phyloP scores from a whole-genome alignment of 441 rosid species.

The Croton laevigatus region DNA sequence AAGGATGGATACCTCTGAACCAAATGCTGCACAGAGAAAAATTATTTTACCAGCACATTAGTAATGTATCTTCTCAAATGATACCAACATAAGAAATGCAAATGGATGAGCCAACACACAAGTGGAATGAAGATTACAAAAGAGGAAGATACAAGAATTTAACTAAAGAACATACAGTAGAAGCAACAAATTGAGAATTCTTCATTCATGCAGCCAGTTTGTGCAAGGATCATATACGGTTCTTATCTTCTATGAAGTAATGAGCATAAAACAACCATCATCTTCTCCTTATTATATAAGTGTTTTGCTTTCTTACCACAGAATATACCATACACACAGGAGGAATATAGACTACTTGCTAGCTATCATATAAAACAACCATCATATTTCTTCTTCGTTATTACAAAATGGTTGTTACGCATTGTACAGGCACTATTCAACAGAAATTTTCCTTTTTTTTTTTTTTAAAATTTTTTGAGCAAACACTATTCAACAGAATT shows the following conservation, averaged over 20 bases:
- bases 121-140: background rate
- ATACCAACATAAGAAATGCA: slow-evolving; percentile 9
- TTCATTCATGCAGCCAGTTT: slow-evolving; percentile 16
- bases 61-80: background rate
- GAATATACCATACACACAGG: background rate
- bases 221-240: background rate
- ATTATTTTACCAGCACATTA: slow-evolving; percentile 17
- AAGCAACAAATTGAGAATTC: background rate
- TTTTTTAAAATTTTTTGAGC: too few relatives aligned
- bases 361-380: too few relatives aligned
- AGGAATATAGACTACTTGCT: background rate
- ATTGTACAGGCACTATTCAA: background rate
- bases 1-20: slow-evolving; percentile 84
- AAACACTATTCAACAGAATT: background rate
- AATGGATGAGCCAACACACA: slow-evolving; percentile 11
- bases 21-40: slow-evolving; percentile 62
- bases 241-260: slow-evolving; percentile 1
- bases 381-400: background rate
- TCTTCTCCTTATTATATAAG: background rate
- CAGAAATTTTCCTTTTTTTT: too few relatives aligned
- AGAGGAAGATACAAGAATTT: background rate
- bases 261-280: background rate
- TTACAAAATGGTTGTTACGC: background rate
- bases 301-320: slow-evolving; percentile 2
- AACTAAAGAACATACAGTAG: background rate